Evolutionary conservation across 257 asterid genomes (phyloP), one percentile per base, ranked within the genome.

Genomic region (Salvia miltiorrhiza): DNA sequence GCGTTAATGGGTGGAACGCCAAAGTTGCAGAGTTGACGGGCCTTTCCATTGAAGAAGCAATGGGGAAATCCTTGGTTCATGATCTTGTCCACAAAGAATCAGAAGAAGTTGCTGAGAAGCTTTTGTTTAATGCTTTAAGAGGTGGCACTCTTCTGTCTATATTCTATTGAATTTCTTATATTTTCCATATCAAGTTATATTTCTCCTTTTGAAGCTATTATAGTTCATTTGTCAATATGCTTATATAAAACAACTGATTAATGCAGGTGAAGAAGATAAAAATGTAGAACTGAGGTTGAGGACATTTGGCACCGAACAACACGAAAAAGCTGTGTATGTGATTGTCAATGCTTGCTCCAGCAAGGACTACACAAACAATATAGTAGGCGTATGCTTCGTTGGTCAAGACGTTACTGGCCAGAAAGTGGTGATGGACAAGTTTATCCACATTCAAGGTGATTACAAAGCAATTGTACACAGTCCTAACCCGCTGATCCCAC

Each of bases 321-420:
- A 61, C 28, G 75, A 70, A 62, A 75, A 79, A 72, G 93, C 85
- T 32, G 86, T 93, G 30, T 90, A 80, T 60, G 78, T 93, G 72
- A 90, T 88, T 74, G 96, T 93, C 37, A 93, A 90, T 71, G 97
- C 97, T 65, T 93, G 98, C 85, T 82, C 88, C 53, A 93, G 98
- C 93, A 93, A 85, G 82, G 97, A 93, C 79, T 85, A 82, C 40
- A 79, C 87, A 4, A 67, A 83, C 78, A 82, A 82, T 63, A 85
- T 90, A 21, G 92, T 93, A 10, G 98, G 98, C 20, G 92, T 86
- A 39, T 90, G 97, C 83, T 93, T 92, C 69, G 92, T 92, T 50
- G 98, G 95, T 55, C 98, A 92, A 77, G 98, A 92, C 35, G 77
- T 92, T 56, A 92, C 98, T 40, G 95, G 87, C 12, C 92, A 86